phyloP scores from a whole-genome alignment of 805 yeast genomes.

The Cyberlindnera mississippiensis region DNA sequence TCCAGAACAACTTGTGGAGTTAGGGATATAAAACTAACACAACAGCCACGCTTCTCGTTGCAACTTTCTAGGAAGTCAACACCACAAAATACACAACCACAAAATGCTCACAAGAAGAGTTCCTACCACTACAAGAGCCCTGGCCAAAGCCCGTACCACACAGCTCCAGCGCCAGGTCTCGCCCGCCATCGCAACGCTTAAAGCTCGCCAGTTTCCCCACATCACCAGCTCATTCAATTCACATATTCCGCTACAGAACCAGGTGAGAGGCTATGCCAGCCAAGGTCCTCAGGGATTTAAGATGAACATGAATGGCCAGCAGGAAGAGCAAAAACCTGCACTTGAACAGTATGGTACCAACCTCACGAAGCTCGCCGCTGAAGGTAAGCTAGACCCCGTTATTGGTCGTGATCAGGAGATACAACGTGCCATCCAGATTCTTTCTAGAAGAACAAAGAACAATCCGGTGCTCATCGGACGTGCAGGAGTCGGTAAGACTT shows the following conservation, averaged over 20 bases:
- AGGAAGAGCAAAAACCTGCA: constrained; percentile 59
- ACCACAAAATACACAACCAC: neutral
- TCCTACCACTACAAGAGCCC: neutral
- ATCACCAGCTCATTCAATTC: neutral
- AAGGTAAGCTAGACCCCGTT: constrained; percentile 93
- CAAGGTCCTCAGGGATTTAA: constrained; percentile 19
- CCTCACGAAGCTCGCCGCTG: constrained; percentile 78
- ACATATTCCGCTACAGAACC: neutral
- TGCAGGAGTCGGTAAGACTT: constrained; percentile 98
- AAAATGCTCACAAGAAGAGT: constrained; percentile 11
- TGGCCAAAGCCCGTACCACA: constrained; percentile 3
- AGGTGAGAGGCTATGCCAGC: constrained; percentile 9
- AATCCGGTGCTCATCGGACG: constrained; percentile 93
- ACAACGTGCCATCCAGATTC: constrained; percentile 84
- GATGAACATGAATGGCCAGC: constrained; percentile 36
- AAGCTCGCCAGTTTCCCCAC: neutral
- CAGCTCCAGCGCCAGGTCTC: neutral
- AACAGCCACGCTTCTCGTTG: neutral
- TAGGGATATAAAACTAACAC: neutral
- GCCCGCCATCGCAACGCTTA: neutral
- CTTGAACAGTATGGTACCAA: constrained; percentile 82
- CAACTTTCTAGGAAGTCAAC: no score
- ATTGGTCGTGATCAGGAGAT: constrained; percentile 97
- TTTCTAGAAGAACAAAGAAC: constrained; percentile 90
- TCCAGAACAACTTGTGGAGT: constrained; percentile 1